Conservation (phyloP, 768 basidiomycete species). For the Chalciporus pseudorubinellus region DNA sequence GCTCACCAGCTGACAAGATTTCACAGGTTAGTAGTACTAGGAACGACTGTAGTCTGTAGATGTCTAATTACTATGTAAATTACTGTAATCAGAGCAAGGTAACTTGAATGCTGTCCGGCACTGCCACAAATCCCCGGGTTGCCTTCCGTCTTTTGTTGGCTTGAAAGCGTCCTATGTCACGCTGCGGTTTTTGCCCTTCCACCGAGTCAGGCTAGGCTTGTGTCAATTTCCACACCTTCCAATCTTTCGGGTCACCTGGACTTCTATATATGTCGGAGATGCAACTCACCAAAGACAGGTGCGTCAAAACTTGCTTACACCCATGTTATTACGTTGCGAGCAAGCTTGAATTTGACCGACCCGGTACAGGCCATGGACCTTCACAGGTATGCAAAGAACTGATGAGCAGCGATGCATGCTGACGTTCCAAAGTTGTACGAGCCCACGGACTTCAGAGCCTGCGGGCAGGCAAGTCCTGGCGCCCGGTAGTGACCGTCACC, state of each 20-base stretch:
- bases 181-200: not conserved
- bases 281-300: not conserved
- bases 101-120: too few species aligned
- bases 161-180: not conserved
- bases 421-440: constrained; percentile 34
- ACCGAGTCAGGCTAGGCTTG: not conserved
- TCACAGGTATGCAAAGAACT: constrained; percentile 5
- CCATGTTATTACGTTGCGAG: too few species aligned
- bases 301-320: not conserved
- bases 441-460: constrained; percentile 39
- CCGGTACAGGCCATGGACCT: constrained; percentile 9
- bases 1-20: too few species aligned
- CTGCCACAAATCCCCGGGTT: not conserved
- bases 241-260: not conserved
- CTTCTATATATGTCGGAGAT: not conserved
- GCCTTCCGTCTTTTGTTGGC: not conserved
- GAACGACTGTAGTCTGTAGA: too few species aligned
- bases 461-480: constrained; percentile 62
- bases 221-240: not conserved
- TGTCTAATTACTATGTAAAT: too few species aligned
- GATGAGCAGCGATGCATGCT: too few species aligned
- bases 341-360: not conserved
- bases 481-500: constrained; percentile 60
- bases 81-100: too few species aligned
- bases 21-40: too few species aligned